A percentile compares a stretch with the other conserved stretches of the same genome.
phyloP scores from a whole-genome alignment of 169 alveolate genomes.

The Perkinsus olseni region DNA sequence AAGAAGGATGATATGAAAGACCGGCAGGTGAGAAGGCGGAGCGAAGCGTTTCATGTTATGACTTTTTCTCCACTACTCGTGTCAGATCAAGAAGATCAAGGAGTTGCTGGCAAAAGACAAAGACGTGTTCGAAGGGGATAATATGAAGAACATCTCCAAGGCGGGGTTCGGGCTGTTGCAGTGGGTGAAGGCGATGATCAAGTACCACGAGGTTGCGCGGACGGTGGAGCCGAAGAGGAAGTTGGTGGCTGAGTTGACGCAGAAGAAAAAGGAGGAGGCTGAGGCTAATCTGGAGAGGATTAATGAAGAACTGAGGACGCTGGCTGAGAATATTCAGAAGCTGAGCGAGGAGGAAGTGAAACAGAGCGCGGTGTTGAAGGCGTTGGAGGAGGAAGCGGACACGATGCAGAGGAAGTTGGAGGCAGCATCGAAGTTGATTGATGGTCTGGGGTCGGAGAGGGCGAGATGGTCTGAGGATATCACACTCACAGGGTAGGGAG shows the following conservation, averaged over 20 bases:
- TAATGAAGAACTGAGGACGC: constrained; percentile 61
- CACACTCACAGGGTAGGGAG: constrained; percentile 39
- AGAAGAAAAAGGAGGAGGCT: constrained; percentile 63
- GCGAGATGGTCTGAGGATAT: constrained; percentile 76
- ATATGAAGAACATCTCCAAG: constrained; percentile 59
- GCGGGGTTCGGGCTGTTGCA: constrained; percentile 80
- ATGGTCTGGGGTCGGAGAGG: constrained; percentile 70
- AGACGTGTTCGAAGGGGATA: constrained; percentile 63
- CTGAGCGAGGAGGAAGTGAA: constrained; percentile 63
- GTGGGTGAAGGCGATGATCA: constrained; percentile 75
- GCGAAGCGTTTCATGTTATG: no score
- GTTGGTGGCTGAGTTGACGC: constrained; percentile 66
- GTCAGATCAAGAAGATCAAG: constrained; percentile 58
- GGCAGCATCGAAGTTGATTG: constrained; percentile 78
- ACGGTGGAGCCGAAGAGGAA: constrained; percentile 76
- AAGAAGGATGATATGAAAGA: constrained; percentile 55
- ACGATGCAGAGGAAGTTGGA: constrained; percentile 67
- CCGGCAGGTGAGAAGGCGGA: background rate
- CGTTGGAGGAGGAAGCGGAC: constrained; percentile 66
- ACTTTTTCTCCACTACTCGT: background rate
- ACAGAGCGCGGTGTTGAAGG: constrained; percentile 69
- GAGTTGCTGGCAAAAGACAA: constrained; percentile 63
- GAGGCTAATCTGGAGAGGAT: constrained; percentile 69
- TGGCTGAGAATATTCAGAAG: constrained; percentile 52
- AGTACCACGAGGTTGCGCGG: constrained; percentile 73